A percentile compares a stretch with the other conserved stretches of the same genome.
Conservation (phyloP, 148 eudicot genomes). For the Fagopyrum tataricum region DNA sequence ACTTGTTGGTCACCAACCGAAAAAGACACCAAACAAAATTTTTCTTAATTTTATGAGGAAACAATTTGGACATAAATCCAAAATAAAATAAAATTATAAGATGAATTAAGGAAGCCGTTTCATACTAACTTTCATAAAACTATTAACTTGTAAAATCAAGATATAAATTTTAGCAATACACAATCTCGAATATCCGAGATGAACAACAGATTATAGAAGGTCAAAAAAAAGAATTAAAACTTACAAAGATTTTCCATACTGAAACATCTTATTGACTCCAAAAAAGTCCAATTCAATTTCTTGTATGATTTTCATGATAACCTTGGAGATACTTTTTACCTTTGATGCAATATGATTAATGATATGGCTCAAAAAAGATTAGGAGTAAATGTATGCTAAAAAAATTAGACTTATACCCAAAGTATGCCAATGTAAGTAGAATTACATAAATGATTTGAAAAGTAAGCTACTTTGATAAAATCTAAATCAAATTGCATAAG, state of each 20-base stretch:
- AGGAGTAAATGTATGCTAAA: not conserved
- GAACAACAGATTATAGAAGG: not conserved
- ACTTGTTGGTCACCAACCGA: no score
- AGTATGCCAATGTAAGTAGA: not conserved
- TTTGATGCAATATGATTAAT: not conserved
- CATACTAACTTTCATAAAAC: not conserved
- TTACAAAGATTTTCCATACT: conserved; percentile 20
- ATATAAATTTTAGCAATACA: not conserved
- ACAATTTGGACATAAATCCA: not conserved
- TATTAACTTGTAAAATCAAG: not conserved
- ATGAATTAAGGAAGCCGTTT: not conserved
- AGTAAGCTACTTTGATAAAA: not conserved
- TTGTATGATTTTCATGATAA: conserved; percentile 20
- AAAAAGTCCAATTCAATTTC: conserved; percentile 22
- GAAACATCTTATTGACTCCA: conserved; percentile 15
- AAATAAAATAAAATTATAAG: not conserved
- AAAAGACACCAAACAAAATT: no score
- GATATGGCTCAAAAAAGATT: not conserved
- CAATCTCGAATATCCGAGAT: not conserved
- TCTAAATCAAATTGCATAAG: not conserved
- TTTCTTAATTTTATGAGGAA: not conserved
- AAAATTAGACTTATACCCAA: not conserved
- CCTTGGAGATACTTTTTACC: conserved; percentile 20
- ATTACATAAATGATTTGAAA: not conserved
- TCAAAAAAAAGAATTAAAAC: conserved; percentile 10